Conservation (phyloP, 2,329 filamentous ascomycete genomes). For the Monosporascus sp. region DNA sequence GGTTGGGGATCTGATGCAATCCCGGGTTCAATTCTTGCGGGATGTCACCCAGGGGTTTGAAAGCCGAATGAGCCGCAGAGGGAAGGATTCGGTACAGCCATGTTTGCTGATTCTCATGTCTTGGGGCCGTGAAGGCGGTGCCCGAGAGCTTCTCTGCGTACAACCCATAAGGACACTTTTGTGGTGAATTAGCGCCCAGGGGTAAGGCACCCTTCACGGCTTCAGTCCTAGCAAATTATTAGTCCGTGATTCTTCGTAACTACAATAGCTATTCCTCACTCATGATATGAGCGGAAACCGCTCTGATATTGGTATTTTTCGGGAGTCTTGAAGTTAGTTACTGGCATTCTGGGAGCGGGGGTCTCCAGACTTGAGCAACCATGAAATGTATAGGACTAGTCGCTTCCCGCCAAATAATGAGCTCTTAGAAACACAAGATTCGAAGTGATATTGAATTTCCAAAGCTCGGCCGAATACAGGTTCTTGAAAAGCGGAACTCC, state of each 20-base stretch:
- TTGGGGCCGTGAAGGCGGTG: slow-evolving; percentile 64
- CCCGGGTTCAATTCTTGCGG: slow-evolving; percentile 15
- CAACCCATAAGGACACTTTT: slow-evolving; percentile 71
- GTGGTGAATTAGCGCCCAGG: slow-evolving; percentile 72
- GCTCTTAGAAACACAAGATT: too few relatives aligned
- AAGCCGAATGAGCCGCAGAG: slow-evolving; percentile 55
- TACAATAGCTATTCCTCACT: too few relatives aligned
- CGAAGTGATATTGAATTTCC: too few relatives aligned
- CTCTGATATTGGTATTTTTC: too few relatives aligned
- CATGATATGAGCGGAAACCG: too few relatives aligned
- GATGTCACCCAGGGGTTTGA: slow-evolving; percentile 36
- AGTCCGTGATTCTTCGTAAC: not conserved
- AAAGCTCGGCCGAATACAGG: too few relatives aligned
- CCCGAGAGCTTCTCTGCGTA: slow-evolving; percentile 78
- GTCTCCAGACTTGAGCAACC: too few relatives aligned
- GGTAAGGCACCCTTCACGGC: slow-evolving; percentile 70
- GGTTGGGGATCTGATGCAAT: slow-evolving; percentile 72
- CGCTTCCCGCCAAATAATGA: too few relatives aligned
- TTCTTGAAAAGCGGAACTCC: too few relatives aligned
- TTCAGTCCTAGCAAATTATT: slow-evolving; percentile 56
- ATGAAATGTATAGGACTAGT: too few relatives aligned
- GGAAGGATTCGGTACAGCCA: slow-evolving; percentile 69
- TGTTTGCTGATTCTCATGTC: slow-evolving; percentile 63
- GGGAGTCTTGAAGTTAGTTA: too few relatives aligned
- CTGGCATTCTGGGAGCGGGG: too few relatives aligned